Evolutionary conservation across 225 moss, liverwort and hornwort species (phyloP).

Genomic region (Takakia lepidozioides): DNA sequence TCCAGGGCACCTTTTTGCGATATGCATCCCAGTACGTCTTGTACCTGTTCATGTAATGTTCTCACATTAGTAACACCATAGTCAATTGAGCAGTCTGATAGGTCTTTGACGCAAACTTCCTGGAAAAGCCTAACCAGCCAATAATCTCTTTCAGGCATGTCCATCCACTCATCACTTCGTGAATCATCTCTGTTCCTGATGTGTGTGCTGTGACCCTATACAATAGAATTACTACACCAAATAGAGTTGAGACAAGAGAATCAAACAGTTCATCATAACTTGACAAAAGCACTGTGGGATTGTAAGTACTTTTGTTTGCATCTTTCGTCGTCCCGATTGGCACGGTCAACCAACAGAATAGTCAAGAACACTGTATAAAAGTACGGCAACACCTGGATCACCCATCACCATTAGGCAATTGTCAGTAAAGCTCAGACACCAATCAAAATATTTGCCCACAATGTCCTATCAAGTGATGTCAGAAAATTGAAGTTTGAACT

Average conservation of each 20-base stretch:
- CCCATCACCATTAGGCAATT: constrained; percentile 4
- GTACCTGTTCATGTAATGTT: too few relatives aligned
- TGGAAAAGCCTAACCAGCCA: constrained; percentile 2
- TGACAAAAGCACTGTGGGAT: not conserved
- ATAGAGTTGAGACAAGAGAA: not conserved
- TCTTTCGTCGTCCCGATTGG: constrained; percentile 85
- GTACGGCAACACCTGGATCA: constrained; percentile 75
- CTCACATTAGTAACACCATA: too few relatives aligned
- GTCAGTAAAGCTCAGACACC: not conserved
- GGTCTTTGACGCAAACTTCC: too few relatives aligned
- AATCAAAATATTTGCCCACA: not conserved
- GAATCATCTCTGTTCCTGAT: not conserved
- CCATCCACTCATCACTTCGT: not conserved
- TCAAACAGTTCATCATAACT: not conserved
- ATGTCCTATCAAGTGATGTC: not conserved
- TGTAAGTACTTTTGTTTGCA: constrained; percentile 76
- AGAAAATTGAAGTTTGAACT: too few relatives aligned
- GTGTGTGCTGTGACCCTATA: not conserved
- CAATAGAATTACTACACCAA: too few relatives aligned
- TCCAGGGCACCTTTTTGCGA: constrained; percentile 63
- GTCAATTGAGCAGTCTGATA: too few relatives aligned
- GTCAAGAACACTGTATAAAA: constrained; percentile 85
- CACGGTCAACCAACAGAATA: constrained; percentile 82
- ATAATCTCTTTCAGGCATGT: not conserved
- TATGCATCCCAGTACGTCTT: constrained; percentile 91